phyloP scores from a whole-genome alignment of 352 stramenopile genomes.

The Blastocystis sp. region DNA sequence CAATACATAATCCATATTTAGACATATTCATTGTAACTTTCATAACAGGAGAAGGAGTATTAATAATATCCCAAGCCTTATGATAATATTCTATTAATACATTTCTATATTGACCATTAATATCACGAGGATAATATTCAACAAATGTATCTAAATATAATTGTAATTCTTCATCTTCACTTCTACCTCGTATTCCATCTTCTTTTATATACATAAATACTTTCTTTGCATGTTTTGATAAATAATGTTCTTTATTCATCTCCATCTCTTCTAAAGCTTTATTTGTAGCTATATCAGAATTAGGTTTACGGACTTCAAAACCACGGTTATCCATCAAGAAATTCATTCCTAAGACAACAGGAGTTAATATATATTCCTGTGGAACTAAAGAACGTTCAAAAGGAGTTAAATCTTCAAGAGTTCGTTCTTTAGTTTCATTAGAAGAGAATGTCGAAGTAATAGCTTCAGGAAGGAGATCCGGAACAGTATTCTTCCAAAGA shows the following conservation, averaged over 20 bases:
- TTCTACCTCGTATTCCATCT: constrained; percentile 13
- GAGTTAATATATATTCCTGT: constrained; percentile 10
- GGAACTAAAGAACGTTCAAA: no score
- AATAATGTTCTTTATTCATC: constrained; percentile 6
- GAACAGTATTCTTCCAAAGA: no score
- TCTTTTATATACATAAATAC: constrained; percentile 9
- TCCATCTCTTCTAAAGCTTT: not conserved
- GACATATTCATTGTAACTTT: constrained; percentile 5
- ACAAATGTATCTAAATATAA: constrained; percentile 1
- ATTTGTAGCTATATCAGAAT: not conserved
- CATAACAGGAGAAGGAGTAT: not conserved
- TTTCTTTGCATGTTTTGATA: constrained; percentile 1
- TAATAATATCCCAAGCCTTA: constrained; percentile 1
- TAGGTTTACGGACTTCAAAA: constrained; percentile 17
- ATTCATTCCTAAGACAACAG: constrained; percentile 1
- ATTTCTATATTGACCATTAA: not conserved
- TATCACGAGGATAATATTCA: not conserved
- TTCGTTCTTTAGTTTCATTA: no score
- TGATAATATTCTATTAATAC: constrained; percentile 7
- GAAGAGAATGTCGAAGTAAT: no score
- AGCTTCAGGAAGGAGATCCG: no score
- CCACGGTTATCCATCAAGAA: not conserved
- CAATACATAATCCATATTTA: constrained; percentile 1
- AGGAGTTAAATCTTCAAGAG: no score
- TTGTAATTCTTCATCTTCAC: constrained; percentile 2